Evolutionary conservation across 176 grass and related monocot species (phyloP).

Genomic region (Metroxylon sagu): DNA sequence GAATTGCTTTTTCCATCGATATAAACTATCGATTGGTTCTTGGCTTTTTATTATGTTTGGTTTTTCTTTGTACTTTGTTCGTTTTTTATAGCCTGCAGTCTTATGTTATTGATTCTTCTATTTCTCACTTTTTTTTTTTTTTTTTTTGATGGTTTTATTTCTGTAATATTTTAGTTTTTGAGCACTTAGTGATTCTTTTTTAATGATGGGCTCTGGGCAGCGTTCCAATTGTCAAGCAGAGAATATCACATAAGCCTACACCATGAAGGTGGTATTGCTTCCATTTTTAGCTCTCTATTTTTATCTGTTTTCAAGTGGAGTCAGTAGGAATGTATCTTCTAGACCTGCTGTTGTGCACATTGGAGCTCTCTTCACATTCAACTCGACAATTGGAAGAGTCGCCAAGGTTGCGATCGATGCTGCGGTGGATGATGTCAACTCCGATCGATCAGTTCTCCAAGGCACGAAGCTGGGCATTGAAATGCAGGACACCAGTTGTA

Average conservation of each 20-base stretch:
- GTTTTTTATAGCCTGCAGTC: too few relatives aligned
- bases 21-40: too few relatives aligned
- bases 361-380: constrained; percentile 53
- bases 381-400: constrained; percentile 71
- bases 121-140: too few relatives aligned
- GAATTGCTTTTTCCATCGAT: too few relatives aligned
- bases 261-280: constrained; percentile 7
- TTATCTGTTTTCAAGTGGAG: constrained; percentile 25
- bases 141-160: too few relatives aligned
- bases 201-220: too few relatives aligned
- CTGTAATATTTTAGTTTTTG: too few relatives aligned
- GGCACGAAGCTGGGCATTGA: constrained; percentile 50
- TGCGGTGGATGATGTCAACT: constrained; percentile 63
- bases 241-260: not conserved
- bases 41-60: too few relatives aligned
- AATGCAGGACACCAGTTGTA: constrained; percentile 70
- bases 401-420: constrained; percentile 61
- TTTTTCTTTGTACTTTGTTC: too few relatives aligned
- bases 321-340: constrained; percentile 26
- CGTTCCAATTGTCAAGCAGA: too few relatives aligned
- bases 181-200: too few relatives aligned
- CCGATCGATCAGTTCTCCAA: constrained; percentile 45
- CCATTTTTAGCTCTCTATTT: constrained; percentile 27
- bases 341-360: constrained; percentile 41
- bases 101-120: too few relatives aligned